Percentiles rank a stretch among this genome's conserved stretches.
These are phyloP conservation scores for Physcia stellaris DNA, from an alignment of 495 filamentous ascomycete genomes.

Conservation along the genomic window DNA sequence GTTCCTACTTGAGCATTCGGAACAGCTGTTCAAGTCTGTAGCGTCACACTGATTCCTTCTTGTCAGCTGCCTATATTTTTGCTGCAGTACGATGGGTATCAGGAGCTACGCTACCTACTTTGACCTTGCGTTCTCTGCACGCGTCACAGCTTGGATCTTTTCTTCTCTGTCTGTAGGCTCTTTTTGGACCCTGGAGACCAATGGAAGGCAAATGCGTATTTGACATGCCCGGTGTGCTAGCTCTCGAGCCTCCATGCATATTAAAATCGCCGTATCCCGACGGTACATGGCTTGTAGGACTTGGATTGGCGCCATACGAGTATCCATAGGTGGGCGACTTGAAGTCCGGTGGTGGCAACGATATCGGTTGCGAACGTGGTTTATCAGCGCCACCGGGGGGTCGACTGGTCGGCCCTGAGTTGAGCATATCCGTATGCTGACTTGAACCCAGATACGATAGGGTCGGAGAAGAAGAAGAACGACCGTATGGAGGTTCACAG, in stretches of 20 bases:
- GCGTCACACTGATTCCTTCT: conserved; percentile 60
- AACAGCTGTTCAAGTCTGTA: conserved; percentile 88
- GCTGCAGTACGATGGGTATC: neutral
- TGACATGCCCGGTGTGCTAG: conserved; percentile 28
- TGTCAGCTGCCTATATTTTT: conserved; percentile 4
- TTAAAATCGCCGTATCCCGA: conserved; percentile 14
- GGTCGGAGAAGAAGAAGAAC: conserved; percentile 18
- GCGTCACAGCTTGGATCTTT: conserved; percentile 98
- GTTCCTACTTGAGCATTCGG: conserved; percentile 86
- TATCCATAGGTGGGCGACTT: conserved; percentile 1
- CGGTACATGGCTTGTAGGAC: conserved; percentile 9
- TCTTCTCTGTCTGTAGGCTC: conserved; percentile 84
- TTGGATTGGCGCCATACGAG: conserved; percentile 8
- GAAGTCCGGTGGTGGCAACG: conserved; percentile 4
- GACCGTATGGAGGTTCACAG: conserved; percentile 7
- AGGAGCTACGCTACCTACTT: conserved; percentile 30
- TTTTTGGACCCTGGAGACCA: conserved; percentile 55
- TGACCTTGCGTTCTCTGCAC: conserved; percentile 94
- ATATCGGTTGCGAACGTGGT: conserved; percentile 9
- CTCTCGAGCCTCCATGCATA: conserved; percentile 20
- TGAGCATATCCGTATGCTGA: conserved; percentile 8
- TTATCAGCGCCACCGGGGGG: conserved; percentile 10
- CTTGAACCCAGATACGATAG: conserved; percentile 9
- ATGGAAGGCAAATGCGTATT: conserved; percentile 30
- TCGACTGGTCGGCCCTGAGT: conserved; percentile 9